Evolutionary conservation across 2,329 filamentous ascomycete genomes (phyloP).

Genomic region (Thielaviopsis ethacetica): DNA sequence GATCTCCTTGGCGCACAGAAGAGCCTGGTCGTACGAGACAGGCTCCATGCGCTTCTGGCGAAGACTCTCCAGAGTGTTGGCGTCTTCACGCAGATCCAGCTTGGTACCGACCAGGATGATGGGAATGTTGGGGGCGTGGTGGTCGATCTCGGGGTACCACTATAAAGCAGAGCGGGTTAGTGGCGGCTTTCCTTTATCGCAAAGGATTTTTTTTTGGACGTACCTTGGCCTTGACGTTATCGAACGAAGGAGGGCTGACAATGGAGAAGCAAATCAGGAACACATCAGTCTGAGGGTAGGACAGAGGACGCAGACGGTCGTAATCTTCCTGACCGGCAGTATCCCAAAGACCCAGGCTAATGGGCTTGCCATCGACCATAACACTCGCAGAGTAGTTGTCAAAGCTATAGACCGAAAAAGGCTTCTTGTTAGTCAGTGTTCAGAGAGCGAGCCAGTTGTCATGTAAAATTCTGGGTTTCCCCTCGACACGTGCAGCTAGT

Average conservation of each 20-base stretch:
- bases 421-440: neutral
- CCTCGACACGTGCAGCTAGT: too few species aligned
- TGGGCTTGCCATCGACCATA: conserved; percentile 96
- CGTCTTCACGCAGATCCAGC: conserved; percentile 85
- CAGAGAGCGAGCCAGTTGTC: neutral
- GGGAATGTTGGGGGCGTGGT: conserved; percentile 86
- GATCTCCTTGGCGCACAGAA: conserved; percentile 83
- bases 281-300: conserved; percentile 95
- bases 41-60: conserved; percentile 90
- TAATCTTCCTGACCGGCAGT: conserved; percentile 98
- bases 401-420: conserved; percentile 42
- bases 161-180: conserved; percentile 22
- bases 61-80: conserved; percentile 62
- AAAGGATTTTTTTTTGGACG: conserved; percentile 15
- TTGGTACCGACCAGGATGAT: conserved; percentile 97
- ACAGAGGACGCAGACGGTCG: conserved; percentile 82
- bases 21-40: conserved; percentile 86
- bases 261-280: conserved; percentile 98
- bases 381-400: conserved; percentile 99
- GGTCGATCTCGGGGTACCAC: conserved; percentile 97
- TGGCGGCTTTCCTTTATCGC: neutral
- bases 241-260: conserved; percentile 91
- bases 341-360: conserved; percentile 95
- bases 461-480: neutral
- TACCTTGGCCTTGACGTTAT: conserved; percentile 98